A percentile compares a stretch with the other conserved stretches of the same genome.
Conservation (phyloP, 257 asterid species). For the Cordia subcordata region DNA sequence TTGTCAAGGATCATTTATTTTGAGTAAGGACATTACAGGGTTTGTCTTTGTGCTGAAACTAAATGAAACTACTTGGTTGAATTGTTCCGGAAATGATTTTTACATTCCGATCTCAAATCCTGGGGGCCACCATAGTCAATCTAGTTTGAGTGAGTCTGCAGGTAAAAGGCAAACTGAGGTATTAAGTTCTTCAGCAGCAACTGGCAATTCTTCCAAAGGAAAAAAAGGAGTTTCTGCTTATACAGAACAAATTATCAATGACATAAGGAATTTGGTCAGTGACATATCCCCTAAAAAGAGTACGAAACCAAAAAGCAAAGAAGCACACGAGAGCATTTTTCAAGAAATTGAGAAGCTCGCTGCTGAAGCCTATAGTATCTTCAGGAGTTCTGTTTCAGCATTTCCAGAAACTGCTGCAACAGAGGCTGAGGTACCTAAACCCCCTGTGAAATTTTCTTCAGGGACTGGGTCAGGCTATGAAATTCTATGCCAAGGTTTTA, state of each 20-base stretch:
- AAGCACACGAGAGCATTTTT: slow-evolving; percentile 79
- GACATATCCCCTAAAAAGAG: slow-evolving; percentile 67
- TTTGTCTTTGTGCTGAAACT: slow-evolving; percentile 84
- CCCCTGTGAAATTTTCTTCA: slow-evolving; percentile 47
- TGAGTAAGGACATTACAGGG: slow-evolving; percentile 53
- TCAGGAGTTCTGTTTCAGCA: slow-evolving; percentile 58
- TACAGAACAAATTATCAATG: slow-evolving; percentile 69
- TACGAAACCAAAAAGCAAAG: slow-evolving; percentile 49
- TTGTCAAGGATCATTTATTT: slow-evolving; percentile 59
- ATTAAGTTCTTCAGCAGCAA: neutral
- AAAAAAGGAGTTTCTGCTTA: slow-evolving; percentile 34
- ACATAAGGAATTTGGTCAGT: slow-evolving; percentile 62
- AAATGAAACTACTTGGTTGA: slow-evolving; percentile 71
- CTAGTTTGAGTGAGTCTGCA: slow-evolving; percentile 21
- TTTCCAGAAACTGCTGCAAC: slow-evolving; percentile 26
- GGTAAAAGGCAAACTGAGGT: neutral
- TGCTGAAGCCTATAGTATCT: slow-evolving; percentile 94
- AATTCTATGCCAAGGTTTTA: slow-evolving; percentile 60
- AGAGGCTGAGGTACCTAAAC: slow-evolving; percentile 37
- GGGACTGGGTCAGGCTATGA: slow-evolving; percentile 93
- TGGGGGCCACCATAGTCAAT: slow-evolving; percentile 17
- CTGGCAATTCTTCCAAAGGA: slow-evolving; percentile 30
- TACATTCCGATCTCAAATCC: slow-evolving; percentile 53
- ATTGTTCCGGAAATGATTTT: slow-evolving; percentile 73
- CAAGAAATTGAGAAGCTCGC: slow-evolving; percentile 99